Conservation (phyloP, 2,329 filamentous ascomycete genomes). For the Pyrenochaeta sp. region DNA sequence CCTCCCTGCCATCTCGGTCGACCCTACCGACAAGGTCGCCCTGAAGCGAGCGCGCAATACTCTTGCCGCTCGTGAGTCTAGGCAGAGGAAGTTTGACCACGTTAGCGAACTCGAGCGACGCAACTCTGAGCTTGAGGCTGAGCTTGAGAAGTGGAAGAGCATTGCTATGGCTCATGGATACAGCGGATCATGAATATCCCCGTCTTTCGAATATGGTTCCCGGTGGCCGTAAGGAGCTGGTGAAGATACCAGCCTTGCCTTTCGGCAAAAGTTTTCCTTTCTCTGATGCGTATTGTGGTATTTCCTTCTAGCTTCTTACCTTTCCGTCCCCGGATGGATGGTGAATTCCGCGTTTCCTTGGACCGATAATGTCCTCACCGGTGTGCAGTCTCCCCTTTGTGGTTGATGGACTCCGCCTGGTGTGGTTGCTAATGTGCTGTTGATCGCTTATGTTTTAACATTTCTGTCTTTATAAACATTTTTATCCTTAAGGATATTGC, state of each 20-base stretch:
- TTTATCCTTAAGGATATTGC: background rate
- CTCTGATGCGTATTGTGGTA: conserved; percentile 11
- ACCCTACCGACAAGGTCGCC: conserved; percentile 76
- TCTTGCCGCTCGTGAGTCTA: conserved; percentile 90
- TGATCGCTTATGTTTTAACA: conserved; percentile 1
- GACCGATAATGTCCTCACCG: conserved; percentile 28
- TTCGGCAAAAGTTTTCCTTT: conserved; percentile 39
- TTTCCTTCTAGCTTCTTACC: conserved; percentile 9
- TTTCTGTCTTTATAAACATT: background rate
- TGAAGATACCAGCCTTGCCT: conserved; percentile 42
- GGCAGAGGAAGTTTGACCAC: conserved; percentile 82
- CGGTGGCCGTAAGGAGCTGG: conserved; percentile 47
- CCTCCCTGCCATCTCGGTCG: conserved; percentile 79
- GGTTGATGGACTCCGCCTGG: conserved; percentile 51
- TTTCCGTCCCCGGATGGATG: conserved; percentile 13
- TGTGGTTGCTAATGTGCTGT: conserved; percentile 27
- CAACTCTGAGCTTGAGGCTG: conserved; percentile 72
- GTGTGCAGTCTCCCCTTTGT: conserved; percentile 46
- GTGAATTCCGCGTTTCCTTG: conserved; percentile 18
- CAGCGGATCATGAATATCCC: conserved; percentile 44
- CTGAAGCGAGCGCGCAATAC: conserved; percentile 95
- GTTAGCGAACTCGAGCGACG: conserved; percentile 77
- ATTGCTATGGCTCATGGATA: conserved; percentile 51
- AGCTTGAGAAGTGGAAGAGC: conserved; percentile 54
- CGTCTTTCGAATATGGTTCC: conserved; percentile 38